Evolutionary conservation across 2,329 filamentous ascomycete genomes (phyloP).

Genomic region (Exophiala mesophila): DNA sequence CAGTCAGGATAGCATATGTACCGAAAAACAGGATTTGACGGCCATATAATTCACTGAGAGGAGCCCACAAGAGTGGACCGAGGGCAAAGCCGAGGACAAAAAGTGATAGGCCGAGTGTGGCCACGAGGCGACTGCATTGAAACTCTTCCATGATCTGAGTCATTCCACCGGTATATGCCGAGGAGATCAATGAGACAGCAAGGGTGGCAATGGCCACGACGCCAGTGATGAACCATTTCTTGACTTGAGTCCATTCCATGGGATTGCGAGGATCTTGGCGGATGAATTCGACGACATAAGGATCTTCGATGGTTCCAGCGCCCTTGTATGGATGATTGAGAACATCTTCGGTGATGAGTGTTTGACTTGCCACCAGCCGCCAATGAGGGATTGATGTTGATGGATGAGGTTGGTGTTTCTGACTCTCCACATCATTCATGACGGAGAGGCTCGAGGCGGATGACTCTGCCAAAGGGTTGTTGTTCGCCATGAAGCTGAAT

Average conservation of each 20-base stretch:
- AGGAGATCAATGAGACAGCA: constrained; percentile 54
- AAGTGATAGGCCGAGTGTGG: constrained; percentile 45
- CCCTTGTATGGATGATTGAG: constrained; percentile 42
- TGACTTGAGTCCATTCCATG: constrained; percentile 50
- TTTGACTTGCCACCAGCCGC: constrained; percentile 10
- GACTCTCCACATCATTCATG: too few species aligned
- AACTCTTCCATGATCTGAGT: constrained; percentile 48
- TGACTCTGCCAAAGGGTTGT: too few species aligned
- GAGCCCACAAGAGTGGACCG: constrained; percentile 52
- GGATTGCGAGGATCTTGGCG: constrained; percentile 64
- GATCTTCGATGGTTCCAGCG: constrained; percentile 67
- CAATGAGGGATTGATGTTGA: constrained; percentile 17
- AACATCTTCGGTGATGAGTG: constrained; percentile 20
- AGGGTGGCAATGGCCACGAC: constrained; percentile 63
- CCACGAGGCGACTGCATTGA: constrained; percentile 42
- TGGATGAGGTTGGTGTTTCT: too few species aligned
- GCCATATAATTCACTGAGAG: constrained; percentile 30
- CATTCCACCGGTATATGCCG: constrained; percentile 56
- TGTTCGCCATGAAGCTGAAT: too few species aligned
- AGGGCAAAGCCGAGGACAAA: constrained; percentile 52
- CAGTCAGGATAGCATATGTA: constrained; percentile 30
- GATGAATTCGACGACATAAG: constrained; percentile 60
- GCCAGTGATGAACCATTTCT: constrained; percentile 64
- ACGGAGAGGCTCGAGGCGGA: too few species aligned
- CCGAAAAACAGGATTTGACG: constrained; percentile 33